Evolutionary conservation across 148 eudicot genomes (phyloP).

Genomic region (Dysphania ambrosioides): DNA sequence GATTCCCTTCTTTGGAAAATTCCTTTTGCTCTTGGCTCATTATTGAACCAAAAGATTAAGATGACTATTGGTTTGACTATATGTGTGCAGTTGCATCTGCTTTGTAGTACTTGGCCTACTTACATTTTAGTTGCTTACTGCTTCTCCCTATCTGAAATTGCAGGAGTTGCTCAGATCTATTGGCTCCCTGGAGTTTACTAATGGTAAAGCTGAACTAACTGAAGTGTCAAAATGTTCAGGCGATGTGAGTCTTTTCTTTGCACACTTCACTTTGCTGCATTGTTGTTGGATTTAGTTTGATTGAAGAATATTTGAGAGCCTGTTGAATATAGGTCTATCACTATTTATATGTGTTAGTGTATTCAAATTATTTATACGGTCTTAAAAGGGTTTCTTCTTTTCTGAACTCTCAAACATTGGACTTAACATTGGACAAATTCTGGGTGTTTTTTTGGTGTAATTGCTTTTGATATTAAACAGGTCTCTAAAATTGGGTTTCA

Average conservation of each 20-base stretch:
- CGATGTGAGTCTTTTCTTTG: conserved; percentile 64
- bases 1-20: background rate
- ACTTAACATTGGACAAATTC: background rate
- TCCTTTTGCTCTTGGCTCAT: background rate
- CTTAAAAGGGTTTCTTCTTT: background rate
- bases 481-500: background rate
- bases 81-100: background rate
- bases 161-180: conserved; percentile 79
- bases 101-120: background rate
- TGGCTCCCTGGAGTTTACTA: conserved; percentile 63
- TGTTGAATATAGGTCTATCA: background rate
- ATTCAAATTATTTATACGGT: no score
- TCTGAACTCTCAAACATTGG: background rate
- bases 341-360: background rate
- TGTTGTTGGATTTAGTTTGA: background rate
- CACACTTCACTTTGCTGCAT: background rate
- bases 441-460: background rate
- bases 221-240: conserved; percentile 88
- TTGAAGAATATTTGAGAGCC: background rate
- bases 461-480: background rate
- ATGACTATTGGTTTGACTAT: background rate
- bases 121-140: background rate
- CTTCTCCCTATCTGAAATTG: conserved; percentile 21
- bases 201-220: conserved; percentile 74
- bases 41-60: background rate